A percentile compares a stretch with the other conserved stretches of the same genome.
Conservation (phyloP, 2,329 filamentous ascomycete genomes). For the Ilyonectria sp. region DNA sequence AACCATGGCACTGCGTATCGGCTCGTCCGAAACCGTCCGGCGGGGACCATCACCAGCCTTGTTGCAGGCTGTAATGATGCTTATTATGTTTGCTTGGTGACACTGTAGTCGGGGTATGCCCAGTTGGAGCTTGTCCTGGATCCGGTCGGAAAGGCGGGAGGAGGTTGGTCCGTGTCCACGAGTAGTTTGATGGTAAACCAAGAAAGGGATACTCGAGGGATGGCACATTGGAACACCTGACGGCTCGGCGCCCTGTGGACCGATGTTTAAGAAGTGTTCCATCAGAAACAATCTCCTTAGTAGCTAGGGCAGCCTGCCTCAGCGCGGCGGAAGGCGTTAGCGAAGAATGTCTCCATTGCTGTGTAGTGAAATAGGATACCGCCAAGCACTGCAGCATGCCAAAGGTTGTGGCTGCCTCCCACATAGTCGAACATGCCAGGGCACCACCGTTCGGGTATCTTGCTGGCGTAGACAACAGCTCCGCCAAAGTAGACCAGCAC, state of each 20-base stretch:
- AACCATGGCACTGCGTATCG: background rate
- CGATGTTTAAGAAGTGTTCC: background rate
- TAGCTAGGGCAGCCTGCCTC: constrained; percentile 71
- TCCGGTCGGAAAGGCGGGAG: background rate
- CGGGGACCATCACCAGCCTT: background rate
- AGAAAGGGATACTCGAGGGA: background rate
- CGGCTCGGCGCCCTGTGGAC: background rate
- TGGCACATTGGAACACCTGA: background rate
- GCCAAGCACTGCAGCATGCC: constrained; percentile 94
- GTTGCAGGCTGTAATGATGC: background rate
- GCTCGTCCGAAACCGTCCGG: background rate
- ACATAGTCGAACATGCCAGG: constrained; percentile 96
- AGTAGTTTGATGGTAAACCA: background rate
- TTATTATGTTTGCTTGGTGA: constrained; percentile 1
- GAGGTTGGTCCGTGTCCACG: background rate
- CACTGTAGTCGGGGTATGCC: background rate
- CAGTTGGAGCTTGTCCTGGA: background rate
- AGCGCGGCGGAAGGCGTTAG: constrained; percentile 80
- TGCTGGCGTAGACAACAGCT: constrained; percentile 90
- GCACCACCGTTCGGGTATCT: constrained; percentile 92
- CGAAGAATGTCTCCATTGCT: constrained; percentile 96
- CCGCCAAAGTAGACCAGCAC: constrained; percentile 88
- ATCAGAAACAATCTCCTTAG: constrained; percentile 47
- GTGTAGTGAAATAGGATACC: constrained; percentile 98
- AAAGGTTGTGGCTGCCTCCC: constrained; percentile 96